Evolutionary conservation across 202 grass and related monocot species (phyloP).

Genomic region (Musa balbisiana): DNA sequence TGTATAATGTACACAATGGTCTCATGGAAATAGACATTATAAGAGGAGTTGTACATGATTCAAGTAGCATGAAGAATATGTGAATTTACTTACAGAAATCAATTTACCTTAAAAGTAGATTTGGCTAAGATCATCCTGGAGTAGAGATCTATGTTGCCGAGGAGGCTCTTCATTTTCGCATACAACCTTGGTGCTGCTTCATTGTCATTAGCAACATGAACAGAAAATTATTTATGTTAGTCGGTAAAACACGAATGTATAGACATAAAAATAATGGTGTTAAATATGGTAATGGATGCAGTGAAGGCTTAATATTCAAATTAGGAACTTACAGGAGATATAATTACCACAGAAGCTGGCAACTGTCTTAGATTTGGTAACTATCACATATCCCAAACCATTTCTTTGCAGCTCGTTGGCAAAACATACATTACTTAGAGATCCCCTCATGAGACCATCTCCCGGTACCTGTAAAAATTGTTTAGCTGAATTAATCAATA

Average conservation of each 20-base stretch:
- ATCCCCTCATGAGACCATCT: slow-evolving; percentile 46
- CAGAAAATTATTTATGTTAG: slow-evolving; percentile 68
- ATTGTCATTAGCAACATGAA: slow-evolving; percentile 91
- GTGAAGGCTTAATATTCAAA: not conserved
- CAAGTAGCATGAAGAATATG: no score
- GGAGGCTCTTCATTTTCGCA: slow-evolving; percentile 82
- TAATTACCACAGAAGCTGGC: slow-evolving; percentile 63
- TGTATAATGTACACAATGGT: no score
- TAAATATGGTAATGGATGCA: not conserved
- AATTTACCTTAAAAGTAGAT: no score
- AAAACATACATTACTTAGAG: slow-evolving; percentile 76
- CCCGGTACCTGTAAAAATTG: slow-evolving; percentile 45
- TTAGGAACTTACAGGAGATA: not conserved
- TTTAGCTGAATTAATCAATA: slow-evolving; percentile 8
- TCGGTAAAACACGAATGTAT: no score
- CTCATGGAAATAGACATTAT: no score
- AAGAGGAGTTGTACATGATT: no score
- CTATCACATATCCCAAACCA: slow-evolving; percentile 60
- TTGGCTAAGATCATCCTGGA: slow-evolving; percentile 66
- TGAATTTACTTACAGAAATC: no score
- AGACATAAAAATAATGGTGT: no score
- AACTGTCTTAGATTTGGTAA: slow-evolving; percentile 70
- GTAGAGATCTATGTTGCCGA: slow-evolving; percentile 76
- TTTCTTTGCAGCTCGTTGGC: slow-evolving; percentile 78
- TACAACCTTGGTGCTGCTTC: slow-evolving; percentile 64